Percentiles rank a stretch among this genome's conserved stretches.
phyloP scores from a whole-genome alignment of 805 yeast genomes.

The Candida adriatica region DNA sequence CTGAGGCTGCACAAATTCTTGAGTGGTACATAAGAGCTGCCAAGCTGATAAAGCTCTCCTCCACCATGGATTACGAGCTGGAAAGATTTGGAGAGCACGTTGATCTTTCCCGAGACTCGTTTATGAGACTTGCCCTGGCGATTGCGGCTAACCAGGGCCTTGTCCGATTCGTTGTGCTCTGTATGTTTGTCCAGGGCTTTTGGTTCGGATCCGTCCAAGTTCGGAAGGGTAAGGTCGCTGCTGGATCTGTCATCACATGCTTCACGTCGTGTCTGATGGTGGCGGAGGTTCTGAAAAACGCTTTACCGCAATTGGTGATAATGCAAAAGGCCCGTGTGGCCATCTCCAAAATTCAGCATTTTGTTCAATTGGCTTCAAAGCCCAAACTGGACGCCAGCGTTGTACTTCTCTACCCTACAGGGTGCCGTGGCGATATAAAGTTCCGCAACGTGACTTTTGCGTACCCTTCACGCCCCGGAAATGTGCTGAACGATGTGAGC shows the following conservation, averaged over 20 bases:
- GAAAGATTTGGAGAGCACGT: slow-evolving; percentile 32
- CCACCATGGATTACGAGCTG: slow-evolving; percentile 49
- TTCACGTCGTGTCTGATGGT: slow-evolving; percentile 74
- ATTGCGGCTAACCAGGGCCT: slow-evolving; percentile 50
- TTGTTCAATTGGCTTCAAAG: slow-evolving; percentile 32
- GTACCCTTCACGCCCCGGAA: slow-evolving; percentile 52
- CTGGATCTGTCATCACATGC: slow-evolving; percentile 72
- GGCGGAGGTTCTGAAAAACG: slow-evolving; percentile 50
- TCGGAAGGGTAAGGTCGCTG: slow-evolving; percentile 35
- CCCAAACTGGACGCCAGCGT: slow-evolving; percentile 6
- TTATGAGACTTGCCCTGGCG: slow-evolving; percentile 37
- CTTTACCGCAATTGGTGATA: slow-evolving; percentile 50
- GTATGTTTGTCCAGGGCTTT: slow-evolving; percentile 86
- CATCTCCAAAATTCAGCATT: slow-evolving; percentile 38
- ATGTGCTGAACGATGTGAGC: slow-evolving; percentile 42
- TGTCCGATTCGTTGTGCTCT: slow-evolving; percentile 48
- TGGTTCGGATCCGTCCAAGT: slow-evolving; percentile 83
- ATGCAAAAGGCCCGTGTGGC: slow-evolving; percentile 74
- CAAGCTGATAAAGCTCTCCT: slow-evolving; percentile 52
- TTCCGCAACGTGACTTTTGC: slow-evolving; percentile 53
- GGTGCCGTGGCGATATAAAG: slow-evolving; percentile 41
- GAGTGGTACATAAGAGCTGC: slow-evolving; percentile 67
- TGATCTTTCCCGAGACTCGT: slow-evolving; percentile 29
- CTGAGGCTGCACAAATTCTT: slow-evolving; percentile 50
- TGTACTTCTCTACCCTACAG: slow-evolving; percentile 19